Conservation (phyloP, 2,329 filamentous ascomycete genomes). For the Talaromyces sp. region DNA sequence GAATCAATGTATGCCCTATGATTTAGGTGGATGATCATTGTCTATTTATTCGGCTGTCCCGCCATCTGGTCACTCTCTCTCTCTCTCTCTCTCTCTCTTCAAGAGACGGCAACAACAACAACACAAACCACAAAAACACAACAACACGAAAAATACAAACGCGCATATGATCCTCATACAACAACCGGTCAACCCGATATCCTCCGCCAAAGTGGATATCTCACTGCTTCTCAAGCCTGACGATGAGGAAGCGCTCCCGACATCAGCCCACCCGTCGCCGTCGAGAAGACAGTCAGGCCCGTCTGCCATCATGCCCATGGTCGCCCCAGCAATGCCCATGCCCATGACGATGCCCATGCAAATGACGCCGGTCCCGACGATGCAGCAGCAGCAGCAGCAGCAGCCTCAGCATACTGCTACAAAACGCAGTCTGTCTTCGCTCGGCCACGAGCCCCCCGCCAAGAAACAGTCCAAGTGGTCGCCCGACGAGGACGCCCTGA, state of each 20-base stretch:
- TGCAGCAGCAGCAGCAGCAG: slow-evolving; percentile 19
- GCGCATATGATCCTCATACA: slow-evolving; percentile 41
- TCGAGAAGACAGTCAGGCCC: slow-evolving; percentile 3
- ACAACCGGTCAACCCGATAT: slow-evolving; percentile 30
- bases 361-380: slow-evolving; percentile 15
- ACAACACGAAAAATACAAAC: slow-evolving; percentile 14
- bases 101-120: not conserved
- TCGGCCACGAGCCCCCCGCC: slow-evolving; percentile 58
- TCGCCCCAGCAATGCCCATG: slow-evolving; percentile 23
- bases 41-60: not conserved
- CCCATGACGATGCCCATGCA: slow-evolving; percentile 14
- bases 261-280: slow-evolving; percentile 24
- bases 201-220: slow-evolving; percentile 84
- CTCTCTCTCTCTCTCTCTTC: too few relatives aligned
- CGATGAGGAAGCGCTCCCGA: slow-evolving; percentile 28
- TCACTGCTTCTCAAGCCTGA: slow-evolving; percentile 72
- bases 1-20: not conserved
- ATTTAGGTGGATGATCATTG: not conserved
- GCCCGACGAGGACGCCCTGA: slow-evolving; percentile 83
- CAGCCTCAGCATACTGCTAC: slow-evolving; percentile 13
- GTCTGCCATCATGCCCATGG: slow-evolving; percentile 17
- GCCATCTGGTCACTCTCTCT: too few relatives aligned
- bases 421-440: slow-evolving; percentile 43
- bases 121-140: not conserved
- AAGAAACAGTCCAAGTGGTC: slow-evolving; percentile 99